Evolutionary conservation across 495 filamentous ascomycete species (phyloP), one percentile per base, ranked within the genome.

Genomic region (Lepraria neglecta): DNA sequence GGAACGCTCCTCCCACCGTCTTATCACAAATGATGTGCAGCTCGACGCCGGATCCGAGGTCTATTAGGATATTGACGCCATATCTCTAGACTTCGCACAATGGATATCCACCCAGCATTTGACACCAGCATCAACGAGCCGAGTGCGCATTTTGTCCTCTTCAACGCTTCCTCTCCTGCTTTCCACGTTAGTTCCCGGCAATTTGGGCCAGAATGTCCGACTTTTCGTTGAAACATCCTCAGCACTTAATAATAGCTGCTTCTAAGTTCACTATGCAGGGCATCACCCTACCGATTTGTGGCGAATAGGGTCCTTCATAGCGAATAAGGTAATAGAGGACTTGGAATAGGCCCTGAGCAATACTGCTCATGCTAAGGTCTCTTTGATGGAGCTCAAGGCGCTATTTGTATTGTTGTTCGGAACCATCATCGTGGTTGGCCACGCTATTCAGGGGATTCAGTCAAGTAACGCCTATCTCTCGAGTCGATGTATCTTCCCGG

Each of bases 351-450:
- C 28, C 21, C 42, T 58, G n/a, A 48, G 21, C 33, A 42, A 63
- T 38, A 33, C 19, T 6, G 33, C 45, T 24, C 55, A 58, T 17
- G 24, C 43, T 33, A 9, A 21, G 28, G 45, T 30, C 40, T 57
- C 31, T 14, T 15, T 56, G 21, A 33, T 27, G 33, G 35, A 63
- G 45, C 53, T 63, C 3, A 51, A 38, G 31, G 38, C 53, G 21
- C 24, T 58, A 3, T 63, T 63, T 31, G 12, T 58, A 5, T 9
- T 51, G 3, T 33, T 56, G 2, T 44, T 52, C 24, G 43, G 43
- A 6, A 50, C 60, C 24, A 58, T 50, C 33, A 21, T 63, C 30
- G 21, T 42, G 27, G 54, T 52, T 21, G 55, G 52, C 33, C 51
- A 63, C 48, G 42, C 54, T 3, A 42, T n/a, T 2, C 53, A 27